Evolutionary conservation across 2,329 filamentous ascomycete genomes (phyloP).

Genomic region (Phoma sp.): DNA sequence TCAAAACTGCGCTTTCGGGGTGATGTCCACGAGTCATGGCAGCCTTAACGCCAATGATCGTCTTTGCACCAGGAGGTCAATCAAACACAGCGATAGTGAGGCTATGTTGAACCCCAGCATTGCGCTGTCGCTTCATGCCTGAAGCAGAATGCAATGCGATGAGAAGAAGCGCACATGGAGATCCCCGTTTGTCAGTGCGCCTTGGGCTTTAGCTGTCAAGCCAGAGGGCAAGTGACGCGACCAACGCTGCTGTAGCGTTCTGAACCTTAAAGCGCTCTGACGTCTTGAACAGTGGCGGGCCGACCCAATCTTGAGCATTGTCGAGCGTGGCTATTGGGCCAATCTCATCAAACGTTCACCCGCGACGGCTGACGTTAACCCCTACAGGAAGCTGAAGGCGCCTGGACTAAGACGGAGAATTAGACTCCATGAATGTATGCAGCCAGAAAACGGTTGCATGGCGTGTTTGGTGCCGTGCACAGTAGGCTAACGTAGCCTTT

Average conservation of each 20-base stretch:
- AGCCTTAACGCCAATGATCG: conserved; percentile 3
- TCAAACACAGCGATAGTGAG: conserved; percentile 10
- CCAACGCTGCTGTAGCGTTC: neutral
- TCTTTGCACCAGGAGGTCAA: conserved; percentile 9
- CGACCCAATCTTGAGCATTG: conserved; percentile 11
- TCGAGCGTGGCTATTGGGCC: conserved; percentile 5
- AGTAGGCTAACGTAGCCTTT: conserved; percentile 5
- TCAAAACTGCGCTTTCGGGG: neutral
- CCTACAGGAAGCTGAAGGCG: conserved; percentile 7
- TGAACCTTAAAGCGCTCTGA: conserved; percentile 11
- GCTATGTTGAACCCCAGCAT: conserved; percentile 6
- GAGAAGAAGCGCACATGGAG: neutral
- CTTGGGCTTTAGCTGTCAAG: neutral
- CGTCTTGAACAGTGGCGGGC: conserved; percentile 13
- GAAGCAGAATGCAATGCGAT: neutral
- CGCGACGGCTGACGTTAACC: conserved; percentile 1
- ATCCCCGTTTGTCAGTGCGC: conserved; percentile 15
- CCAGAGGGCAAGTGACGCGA: conserved; percentile 13
- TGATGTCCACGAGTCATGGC: conserved; percentile 3
- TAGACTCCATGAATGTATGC: conserved; percentile 6
- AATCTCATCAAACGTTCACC: conserved; percentile 9
- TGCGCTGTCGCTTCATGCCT: neutral
- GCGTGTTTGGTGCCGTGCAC: conserved; percentile 1
- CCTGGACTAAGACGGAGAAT: conserved; percentile 3
- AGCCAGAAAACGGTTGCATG: conserved; percentile 13